Conservation (phyloP, 2,329 filamentous ascomycete species). For the Calonectria crousiana region DNA sequence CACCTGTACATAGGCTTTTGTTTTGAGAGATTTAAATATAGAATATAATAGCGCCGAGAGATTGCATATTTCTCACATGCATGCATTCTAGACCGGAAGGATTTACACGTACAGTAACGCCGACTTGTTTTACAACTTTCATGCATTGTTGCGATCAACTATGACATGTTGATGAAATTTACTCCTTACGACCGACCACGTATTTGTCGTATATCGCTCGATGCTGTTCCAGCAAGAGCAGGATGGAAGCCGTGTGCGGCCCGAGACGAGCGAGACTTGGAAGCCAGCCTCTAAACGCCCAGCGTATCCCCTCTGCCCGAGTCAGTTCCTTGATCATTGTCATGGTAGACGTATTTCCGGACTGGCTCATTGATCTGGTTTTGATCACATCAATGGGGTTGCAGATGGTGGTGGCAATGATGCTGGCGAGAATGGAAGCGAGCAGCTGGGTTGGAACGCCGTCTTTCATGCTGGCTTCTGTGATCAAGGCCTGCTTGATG, state of each 20-base stretch:
- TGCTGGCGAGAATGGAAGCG: conserved; percentile 21
- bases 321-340: conserved; percentile 18
- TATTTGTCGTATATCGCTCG: conserved; percentile 17
- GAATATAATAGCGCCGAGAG: conserved; percentile 8
- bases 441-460: conserved; percentile 19
- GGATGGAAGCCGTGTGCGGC: conserved; percentile 24
- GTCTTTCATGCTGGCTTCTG: conserved; percentile 8
- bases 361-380: conserved; percentile 23
- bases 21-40: neutral
- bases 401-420: conserved; percentile 30
- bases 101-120: neutral
- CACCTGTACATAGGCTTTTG: conserved; percentile 27
- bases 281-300: conserved; percentile 29
- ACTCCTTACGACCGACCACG: neutral
- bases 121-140: neutral
- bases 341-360: neutral
- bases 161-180: neutral
- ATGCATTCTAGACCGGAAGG: neutral
- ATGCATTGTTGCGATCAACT: neutral
- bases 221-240: conserved; percentile 28
- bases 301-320: conserved; percentile 23
- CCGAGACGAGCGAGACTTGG: conserved; percentile 26
- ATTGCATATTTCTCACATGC: neutral
- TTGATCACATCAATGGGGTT: conserved; percentile 32
- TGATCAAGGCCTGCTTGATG: conserved; percentile 23